Evolutionary conservation across 352 stramenopile genomes (phyloP), one percentile per base, ranked within the genome.

Genomic region (Globisporangium emineosum): DNA sequence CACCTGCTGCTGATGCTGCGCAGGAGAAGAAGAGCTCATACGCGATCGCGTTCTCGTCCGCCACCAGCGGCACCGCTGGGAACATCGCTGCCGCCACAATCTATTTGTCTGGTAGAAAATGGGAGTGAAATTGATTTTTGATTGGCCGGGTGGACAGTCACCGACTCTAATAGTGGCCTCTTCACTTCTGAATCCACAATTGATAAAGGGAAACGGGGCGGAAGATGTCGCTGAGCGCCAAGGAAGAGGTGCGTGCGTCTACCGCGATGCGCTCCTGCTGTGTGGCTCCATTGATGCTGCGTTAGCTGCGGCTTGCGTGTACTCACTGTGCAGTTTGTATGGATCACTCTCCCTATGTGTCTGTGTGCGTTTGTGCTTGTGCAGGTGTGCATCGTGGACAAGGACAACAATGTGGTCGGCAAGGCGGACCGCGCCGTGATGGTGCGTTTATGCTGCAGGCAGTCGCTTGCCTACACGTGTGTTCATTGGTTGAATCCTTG

Each of bases 331-430:
- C n/a, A n/a, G 17, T 10, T 5, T 45, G 15, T 45, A 17, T 19
- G 15, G n/a, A n/a, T n/a, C n/a, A n/a, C n/a, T n/a, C n/a, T n/a
- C n/a, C n/a, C n/a, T 33, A 4, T 51, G 12, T 58, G 9, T 50
- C 6, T 19, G 5, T 42, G 13, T 62, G 21, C 49, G 12, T 54
- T 15, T 62, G 23, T 49, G n/a, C 15, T 0, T 53, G 5, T 27
- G n/a, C 58, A 94, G 86, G 84, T 93, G n/a, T 90, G 78, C 62
- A 93, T 95, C 57, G 84, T 95, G n/a, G 79, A 93, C 61, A 65
- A 83, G 43, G 57, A 84, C 57, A 91, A 95, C 67, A 81, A 93
- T 64, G 83, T 93, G n/a, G 64, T 95, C 10, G 86, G 86, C 42
- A 90, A 91, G 69, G 79, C 83, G 9, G 84, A 93, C 57, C 86